Evolutionary conservation across 192 early-diverging fungal genomes (phyloP).

Genomic region (Chytriomyces confervae): DNA sequence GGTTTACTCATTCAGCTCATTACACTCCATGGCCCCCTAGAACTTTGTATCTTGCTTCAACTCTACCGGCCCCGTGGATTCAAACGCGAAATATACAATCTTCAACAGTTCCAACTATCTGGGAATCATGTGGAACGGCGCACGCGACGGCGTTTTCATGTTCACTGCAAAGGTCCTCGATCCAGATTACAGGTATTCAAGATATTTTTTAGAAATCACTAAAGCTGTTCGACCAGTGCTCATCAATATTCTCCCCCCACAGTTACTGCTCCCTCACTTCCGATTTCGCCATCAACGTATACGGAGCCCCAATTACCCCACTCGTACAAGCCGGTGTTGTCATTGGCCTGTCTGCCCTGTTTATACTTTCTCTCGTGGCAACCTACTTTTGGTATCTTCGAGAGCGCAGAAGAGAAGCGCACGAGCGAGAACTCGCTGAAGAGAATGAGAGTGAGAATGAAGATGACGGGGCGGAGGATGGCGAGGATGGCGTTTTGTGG

Average conservation of each 20-base stretch:
- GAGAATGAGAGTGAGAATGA: conserved; percentile 4
- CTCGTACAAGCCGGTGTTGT: conserved; percentile 26
- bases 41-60: conserved; percentile 27
- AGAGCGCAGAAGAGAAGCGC: conserved; percentile 15
- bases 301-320: conserved; percentile 27
- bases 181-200: conserved; percentile 24
- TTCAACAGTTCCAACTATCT: conserved; percentile 29
- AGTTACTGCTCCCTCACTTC: conserved; percentile 32
- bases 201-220: conserved; percentile 1
- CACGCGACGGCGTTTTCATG: conserved; percentile 23
- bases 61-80: not conserved
- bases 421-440: conserved; percentile 16
- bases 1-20: not conserved
- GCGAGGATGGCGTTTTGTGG: conserved; percentile 18
- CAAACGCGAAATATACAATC: conserved; percentile 24
- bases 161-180: conserved; percentile 36
- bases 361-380: not conserved
- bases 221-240: not conserved
- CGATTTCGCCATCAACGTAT: conserved; percentile 32
- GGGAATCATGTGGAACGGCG: conserved; percentile 30
- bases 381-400: conserved; percentile 33
- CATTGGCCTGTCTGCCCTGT: conserved; percentile 5
- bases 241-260: not conserved
- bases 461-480: not conserved
- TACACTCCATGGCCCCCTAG: not conserved